phyloP scores from a whole-genome alignment of 208 protist genomes.

The Leishmania aethiopica region DNA sequence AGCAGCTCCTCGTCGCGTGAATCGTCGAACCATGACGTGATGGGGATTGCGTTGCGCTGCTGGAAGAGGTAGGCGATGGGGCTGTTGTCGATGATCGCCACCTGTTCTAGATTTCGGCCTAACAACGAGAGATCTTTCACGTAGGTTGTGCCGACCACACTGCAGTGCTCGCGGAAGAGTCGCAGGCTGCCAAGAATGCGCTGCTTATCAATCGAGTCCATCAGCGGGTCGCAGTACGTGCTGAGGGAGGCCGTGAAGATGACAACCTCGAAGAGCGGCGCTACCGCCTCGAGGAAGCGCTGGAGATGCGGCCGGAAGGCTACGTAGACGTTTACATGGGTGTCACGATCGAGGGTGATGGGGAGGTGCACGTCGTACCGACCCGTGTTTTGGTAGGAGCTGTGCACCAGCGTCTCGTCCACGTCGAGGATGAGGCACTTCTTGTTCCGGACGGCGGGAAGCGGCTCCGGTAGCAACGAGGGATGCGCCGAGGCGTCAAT shows the following conservation, averaged over 20 bases:
- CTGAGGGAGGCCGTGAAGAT: conserved; percentile 89
- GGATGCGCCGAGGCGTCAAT: conserved; percentile 64
- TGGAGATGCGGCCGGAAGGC: conserved; percentile 78
- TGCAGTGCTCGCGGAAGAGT: conserved; percentile 89
- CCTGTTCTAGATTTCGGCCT: conserved; percentile 72
- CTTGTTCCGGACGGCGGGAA: conserved; percentile 41
- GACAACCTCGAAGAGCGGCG: conserved; percentile 84
- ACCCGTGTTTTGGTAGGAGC: conserved; percentile 61
- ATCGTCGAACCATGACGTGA: conserved; percentile 91
- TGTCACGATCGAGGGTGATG: conserved; percentile 57
- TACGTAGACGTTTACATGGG: conserved; percentile 81
- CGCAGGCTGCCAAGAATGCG: conserved; percentile 63
- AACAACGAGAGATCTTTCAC: conserved; percentile 91
- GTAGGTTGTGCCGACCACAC: conserved; percentile 73
- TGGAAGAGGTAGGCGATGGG: conserved; percentile 92
- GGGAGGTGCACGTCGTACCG: conserved; percentile 74
- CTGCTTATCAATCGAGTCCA: conserved; percentile 72
- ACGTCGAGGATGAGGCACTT: conserved; percentile 90
- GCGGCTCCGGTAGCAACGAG: conserved; percentile 63
- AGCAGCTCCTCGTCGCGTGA: conserved; percentile 66
- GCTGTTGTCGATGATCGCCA: conserved; percentile 90
- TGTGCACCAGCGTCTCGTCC: conserved; percentile 92
- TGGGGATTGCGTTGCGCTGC: conserved; percentile 89
- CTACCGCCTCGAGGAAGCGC: conserved; percentile 75
- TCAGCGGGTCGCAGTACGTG: conserved; percentile 83